Conservation (phyloP, 202 grass and related monocot genomes). For the Saccharum hybrid region DNA sequence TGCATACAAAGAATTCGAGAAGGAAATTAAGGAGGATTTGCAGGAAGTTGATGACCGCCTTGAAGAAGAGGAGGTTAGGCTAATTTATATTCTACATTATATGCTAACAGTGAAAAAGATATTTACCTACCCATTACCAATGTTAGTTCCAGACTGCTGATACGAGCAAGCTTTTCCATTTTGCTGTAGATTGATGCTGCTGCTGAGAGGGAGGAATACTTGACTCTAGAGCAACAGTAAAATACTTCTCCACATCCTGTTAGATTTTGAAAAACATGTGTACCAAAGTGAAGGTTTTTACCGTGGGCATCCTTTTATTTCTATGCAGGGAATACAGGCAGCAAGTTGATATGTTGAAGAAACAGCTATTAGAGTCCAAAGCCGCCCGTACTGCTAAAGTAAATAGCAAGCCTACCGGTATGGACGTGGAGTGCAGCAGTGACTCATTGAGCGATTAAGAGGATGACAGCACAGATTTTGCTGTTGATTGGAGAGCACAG, state of each 20-base stretch:
- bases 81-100: slow-evolving; percentile 14
- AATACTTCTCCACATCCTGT: slow-evolving; percentile 22
- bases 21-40: slow-evolving; percentile 92
- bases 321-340: slow-evolving; percentile 76
- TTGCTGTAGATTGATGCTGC: slow-evolving; percentile 90
- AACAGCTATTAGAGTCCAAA: slow-evolving; percentile 75
- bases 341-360: slow-evolving; percentile 82
- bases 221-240: slow-evolving; percentile 88
- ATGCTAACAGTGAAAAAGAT: slow-evolving; percentile 10
- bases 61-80: slow-evolving; percentile 92
- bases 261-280: slow-evolving; percentile 18
- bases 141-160: slow-evolving; percentile 40
- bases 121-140: background rate
- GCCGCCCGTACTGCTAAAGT: slow-evolving; percentile 58
- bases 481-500: slow-evolving; percentile 94
- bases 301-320: slow-evolving; percentile 23
- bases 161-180: slow-evolving; percentile 30
- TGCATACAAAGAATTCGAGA: slow-evolving; percentile 97
- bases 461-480: slow-evolving; percentile 61
- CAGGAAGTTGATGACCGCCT: slow-evolving; percentile 95
- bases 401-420: slow-evolving; percentile 56
- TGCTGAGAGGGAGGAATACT: slow-evolving; percentile 78
- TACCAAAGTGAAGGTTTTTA: slow-evolving; percentile 22
- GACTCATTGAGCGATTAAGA: slow-evolving; percentile 71
- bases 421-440: slow-evolving; percentile 63